Evolutionary conservation across 192 early-diverging fungal species (phyloP).

Genomic region (Entomortierella parvispora): DNA sequence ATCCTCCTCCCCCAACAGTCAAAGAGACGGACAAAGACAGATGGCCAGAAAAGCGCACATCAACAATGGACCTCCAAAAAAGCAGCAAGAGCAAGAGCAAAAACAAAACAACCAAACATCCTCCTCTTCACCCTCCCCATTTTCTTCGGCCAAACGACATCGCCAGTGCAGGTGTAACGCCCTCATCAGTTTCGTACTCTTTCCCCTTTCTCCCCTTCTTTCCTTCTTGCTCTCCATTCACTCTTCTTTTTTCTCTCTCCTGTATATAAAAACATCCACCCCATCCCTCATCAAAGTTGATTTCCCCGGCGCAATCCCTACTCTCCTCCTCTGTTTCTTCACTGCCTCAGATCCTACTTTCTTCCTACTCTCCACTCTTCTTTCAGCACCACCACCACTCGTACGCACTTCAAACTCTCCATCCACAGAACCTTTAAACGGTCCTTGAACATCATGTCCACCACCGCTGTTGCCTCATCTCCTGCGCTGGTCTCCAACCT

Average conservation of each 20-base stretch:
- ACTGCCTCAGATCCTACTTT: background rate
- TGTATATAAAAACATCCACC: background rate
- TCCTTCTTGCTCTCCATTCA: background rate
- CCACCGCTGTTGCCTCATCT: constrained; percentile 24
- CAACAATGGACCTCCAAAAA: too few species aligned
- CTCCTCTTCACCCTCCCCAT: too few species aligned
- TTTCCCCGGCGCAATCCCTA: background rate
- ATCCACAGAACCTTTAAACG: background rate
- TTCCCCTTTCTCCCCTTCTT: too few species aligned
- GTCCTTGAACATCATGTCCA: background rate
- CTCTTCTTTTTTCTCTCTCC: background rate
- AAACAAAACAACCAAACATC: too few species aligned
- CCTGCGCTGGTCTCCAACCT: constrained; percentile 36
- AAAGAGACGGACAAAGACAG: too few species aligned
- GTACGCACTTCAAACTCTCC: background rate
- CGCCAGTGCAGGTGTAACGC: too few species aligned
- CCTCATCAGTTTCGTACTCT: too few species aligned
- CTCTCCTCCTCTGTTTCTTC: background rate
- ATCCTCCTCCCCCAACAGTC: too few species aligned
- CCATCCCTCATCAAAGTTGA: background rate
- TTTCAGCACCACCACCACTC: too few species aligned
- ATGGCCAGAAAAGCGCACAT: too few species aligned
- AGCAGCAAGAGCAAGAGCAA: too few species aligned
- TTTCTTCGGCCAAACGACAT: too few species aligned
- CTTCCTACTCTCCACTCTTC: constrained; percentile 8